Base-by-base conservation (phyloP, 805 yeast species). In the Lipomyces chichibuensis region DNA sequence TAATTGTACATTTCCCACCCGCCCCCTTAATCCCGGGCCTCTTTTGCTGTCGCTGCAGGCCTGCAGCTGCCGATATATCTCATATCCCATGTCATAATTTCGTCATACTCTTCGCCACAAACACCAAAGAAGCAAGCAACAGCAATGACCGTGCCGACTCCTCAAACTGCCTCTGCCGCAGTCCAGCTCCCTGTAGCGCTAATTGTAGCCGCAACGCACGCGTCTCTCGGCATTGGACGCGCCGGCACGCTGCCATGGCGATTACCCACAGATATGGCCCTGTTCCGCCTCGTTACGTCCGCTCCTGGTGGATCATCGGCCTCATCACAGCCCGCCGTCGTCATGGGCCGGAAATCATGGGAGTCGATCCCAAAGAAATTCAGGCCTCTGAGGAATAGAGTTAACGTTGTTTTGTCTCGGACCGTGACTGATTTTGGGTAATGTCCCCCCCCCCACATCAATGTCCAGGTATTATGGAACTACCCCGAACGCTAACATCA, bases 261-360 rank as follows among this genome's bases (percentile, higher is more conserved):
- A 59, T 81, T 95, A 35, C 83, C 86, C 64, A 83, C 88, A 61
- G 99, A 95, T 76, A 91, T 95, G 89, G 86, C 87, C 75, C 95
- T 87, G 75, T 95, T 95, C 80, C 84, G 85, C 69, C 85, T 86
- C 65, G 88, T 91, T 17, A 95, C 99, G 0, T 78, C 87, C 2
- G 71, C 73, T 8, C 77, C 78, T 0, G 72, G 71, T 8, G 77
- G 82, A 33, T 64, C 69, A 2, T 76, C 75, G 2, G 77, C 79
- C 79, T 78, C 20, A 2, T 32, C 32, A 13, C 57, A 35, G 62
- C 91, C 92, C 75, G 96, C 91, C 0, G 98, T 95, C 14, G 83
- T 95, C 2, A 95, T 95, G 99, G 99, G 99, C 14, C 84, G 98
- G 66, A 90, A 88, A 75, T 94, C 98, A 1, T 95, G 98, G 97